Percentiles rank a stretch among this genome's conserved stretches.
phyloP scores from a whole-genome alignment of 1,139 yeast genomes.

The Debaryomycetaceae sp. region DNA sequence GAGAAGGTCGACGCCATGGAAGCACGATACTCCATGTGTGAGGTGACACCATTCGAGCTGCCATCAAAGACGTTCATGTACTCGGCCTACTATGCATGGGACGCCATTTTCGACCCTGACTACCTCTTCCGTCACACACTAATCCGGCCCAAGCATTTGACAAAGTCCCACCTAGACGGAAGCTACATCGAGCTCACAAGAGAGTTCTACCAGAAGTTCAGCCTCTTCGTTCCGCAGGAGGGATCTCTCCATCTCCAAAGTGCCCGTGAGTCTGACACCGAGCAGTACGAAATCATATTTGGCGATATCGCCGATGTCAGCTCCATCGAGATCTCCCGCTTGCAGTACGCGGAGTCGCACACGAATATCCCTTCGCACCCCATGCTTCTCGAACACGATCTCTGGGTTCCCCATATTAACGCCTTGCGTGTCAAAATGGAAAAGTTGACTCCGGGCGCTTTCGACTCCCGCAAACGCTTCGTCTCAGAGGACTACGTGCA shows the following conservation, averaged over 20 bases:
- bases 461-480: slow-evolving; percentile 26
- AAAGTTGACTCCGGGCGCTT: slow-evolving; percentile 23
- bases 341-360: slow-evolving; percentile 10
- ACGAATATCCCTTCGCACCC: slow-evolving; percentile 6
- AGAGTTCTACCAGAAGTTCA: slow-evolving; percentile 25
- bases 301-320: slow-evolving; percentile 28
- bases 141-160: slow-evolving; percentile 31
- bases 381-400: slow-evolving; percentile 17
- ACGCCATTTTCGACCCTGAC: slow-evolving; percentile 41
- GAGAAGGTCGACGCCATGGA: slow-evolving; percentile 19
- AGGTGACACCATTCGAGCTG: slow-evolving; percentile 25
- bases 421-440: slow-evolving; percentile 40
- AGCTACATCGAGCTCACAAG: slow-evolving; percentile 30
- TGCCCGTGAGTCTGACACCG: slow-evolving; percentile 25
- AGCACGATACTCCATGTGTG: slow-evolving; percentile 25
- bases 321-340: slow-evolving; percentile 20
- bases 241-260: slow-evolving; percentile 17
- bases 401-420: slow-evolving; percentile 33
- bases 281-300: slow-evolving; percentile 25
- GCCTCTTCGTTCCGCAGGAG: slow-evolving; percentile 17
- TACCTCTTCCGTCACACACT: slow-evolving; percentile 28
- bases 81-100: slow-evolving; percentile 35
- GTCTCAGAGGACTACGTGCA: slow-evolving; percentile 25
- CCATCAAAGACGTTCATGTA: slow-evolving; percentile 14
- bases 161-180: slow-evolving; percentile 18